Conservation (phyloP, 2,329 filamentous ascomycete species). For the Chalara sp. region DNA sequence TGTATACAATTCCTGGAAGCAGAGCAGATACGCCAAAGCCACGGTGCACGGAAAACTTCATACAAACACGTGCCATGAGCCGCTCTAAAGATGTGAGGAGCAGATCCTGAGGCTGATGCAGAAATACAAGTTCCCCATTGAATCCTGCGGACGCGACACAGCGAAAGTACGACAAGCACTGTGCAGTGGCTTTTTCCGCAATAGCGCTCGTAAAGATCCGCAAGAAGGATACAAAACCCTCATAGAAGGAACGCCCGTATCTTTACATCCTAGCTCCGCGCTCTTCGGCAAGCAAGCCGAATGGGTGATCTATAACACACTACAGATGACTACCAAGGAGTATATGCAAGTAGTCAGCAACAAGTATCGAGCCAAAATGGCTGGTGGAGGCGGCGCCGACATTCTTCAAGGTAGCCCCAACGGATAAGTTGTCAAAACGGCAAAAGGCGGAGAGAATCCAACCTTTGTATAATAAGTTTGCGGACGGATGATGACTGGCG, state of each 20-base stretch:
- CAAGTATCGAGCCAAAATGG: constrained; percentile 91
- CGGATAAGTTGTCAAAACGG: constrained; percentile 78
- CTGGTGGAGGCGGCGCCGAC: constrained; percentile 95
- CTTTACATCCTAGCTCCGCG: constrained; percentile 85
- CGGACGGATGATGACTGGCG: constrained; percentile 93
- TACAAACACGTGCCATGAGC: constrained; percentile 83
- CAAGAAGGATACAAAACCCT: constrained; percentile 97
- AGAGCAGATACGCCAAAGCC: constrained; percentile 71
- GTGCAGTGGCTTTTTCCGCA: constrained; percentile 92
- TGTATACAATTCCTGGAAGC: constrained; percentile 96
- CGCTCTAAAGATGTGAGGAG: constrained; percentile 88
- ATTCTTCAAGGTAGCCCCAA: constrained; percentile 95
- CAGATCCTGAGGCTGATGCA: constrained; percentile 93
- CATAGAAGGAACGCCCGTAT: constrained; percentile 90
- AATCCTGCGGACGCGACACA: constrained; percentile 83
- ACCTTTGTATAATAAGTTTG: constrained; percentile 89
- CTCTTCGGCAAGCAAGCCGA: constrained; percentile 94
- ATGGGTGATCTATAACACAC: constrained; percentile 88
- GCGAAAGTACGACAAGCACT: constrained; percentile 81
- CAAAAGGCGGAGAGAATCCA: constrained; percentile 94
- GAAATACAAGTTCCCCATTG: constrained; percentile 74
- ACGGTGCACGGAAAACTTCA: constrained; percentile 98
- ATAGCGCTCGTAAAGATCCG: constrained; percentile 88
- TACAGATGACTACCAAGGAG: constrained; percentile 92
- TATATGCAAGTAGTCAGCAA: constrained; percentile 95